A percentile compares a stretch with the other conserved stretches of the same genome.
These are phyloP conservation scores for Pseudophaeomoniella oleicola DNA, from an alignment of 2,329 filamentous ascomycete genomes.

Conservation along the genomic window DNA sequence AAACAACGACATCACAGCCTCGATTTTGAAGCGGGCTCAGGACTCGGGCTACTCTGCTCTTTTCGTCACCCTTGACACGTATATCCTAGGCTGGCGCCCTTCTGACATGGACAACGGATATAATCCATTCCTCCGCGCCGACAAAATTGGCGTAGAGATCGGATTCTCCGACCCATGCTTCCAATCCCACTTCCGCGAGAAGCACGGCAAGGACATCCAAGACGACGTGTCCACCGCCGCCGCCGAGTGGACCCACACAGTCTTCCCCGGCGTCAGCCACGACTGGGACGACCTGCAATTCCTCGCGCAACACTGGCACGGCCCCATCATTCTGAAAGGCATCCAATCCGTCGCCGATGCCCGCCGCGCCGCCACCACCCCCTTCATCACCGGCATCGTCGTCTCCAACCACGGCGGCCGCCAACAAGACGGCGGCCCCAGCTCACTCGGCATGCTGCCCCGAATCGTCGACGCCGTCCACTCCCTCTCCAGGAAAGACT, in stretches of 20 bases:
- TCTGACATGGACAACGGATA: constrained; percentile 47
- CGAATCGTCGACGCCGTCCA: constrained; percentile 34
- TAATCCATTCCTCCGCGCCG: constrained; percentile 40
- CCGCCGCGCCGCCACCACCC: constrained; percentile 10
- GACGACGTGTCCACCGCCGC: constrained; percentile 36
- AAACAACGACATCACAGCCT: constrained; percentile 41
- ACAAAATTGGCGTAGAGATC: constrained; percentile 37
- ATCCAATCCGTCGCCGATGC: constrained; percentile 33
- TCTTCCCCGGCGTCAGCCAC: constrained; percentile 39
- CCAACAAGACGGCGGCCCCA: constrained; percentile 31
- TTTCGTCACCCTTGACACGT: constrained; percentile 61
- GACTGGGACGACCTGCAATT: constrained; percentile 49
- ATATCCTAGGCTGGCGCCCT: constrained; percentile 53
- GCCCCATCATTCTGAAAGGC: constrained; percentile 47
- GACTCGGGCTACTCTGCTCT: constrained; percentile 48
- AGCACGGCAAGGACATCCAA: constrained; percentile 29
- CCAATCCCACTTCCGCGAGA: constrained; percentile 38
- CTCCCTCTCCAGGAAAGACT: constrained; percentile 7
- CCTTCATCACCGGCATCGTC: constrained; percentile 31
- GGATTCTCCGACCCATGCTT: constrained; percentile 57
- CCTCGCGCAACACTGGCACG: constrained; percentile 45
- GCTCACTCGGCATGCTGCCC: constrained; percentile 33
- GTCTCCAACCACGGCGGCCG: constrained; percentile 36
- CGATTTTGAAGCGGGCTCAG: constrained; percentile 47
- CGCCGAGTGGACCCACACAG: constrained; percentile 35